A percentile compares a stretch with the other conserved stretches of the same genome.
Evolutionary conservation across 1,139 yeast species (phyloP).

Genomic region (Suzukiozyma palmioleophila): DNA sequence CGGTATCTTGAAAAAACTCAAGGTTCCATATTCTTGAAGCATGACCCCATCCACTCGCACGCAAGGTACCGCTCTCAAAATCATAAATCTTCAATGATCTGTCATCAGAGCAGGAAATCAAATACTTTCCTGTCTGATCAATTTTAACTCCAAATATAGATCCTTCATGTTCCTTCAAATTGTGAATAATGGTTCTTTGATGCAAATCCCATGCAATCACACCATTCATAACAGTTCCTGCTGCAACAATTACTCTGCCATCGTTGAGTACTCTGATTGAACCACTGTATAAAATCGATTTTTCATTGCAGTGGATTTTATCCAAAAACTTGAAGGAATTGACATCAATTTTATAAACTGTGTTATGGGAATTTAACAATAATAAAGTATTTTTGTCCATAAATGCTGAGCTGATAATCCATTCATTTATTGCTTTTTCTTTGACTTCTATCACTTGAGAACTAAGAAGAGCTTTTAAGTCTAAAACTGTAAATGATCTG

Average conservation of each 20-base stretch:
- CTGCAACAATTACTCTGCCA: conserved; percentile 56
- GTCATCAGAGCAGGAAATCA: conserved; percentile 89
- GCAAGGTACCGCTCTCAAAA: conserved; percentile 46
- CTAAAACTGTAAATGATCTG: conserved; percentile 54
- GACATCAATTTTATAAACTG: conserved; percentile 48
- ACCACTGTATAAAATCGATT: conserved; percentile 86
- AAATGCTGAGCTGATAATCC: conserved; percentile 68
- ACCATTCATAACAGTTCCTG: conserved; percentile 93
- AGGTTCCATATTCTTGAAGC: conserved; percentile 90
- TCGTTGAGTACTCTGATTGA: conserved; percentile 48
- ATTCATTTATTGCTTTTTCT: conserved; percentile 62
- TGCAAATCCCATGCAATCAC: conserved; percentile 69
- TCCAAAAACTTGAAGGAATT: conserved; percentile 23
- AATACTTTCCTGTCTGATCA: conserved; percentile 49
- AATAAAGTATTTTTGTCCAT: conserved; percentile 32
- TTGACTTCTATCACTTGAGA: conserved; percentile 8
- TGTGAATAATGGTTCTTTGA: conserved; percentile 44
- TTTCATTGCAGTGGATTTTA: conserved; percentile 57
- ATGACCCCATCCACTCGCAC: conserved; percentile 94
- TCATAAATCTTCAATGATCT: conserved; percentile 80
- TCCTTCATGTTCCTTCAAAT: conserved; percentile 77
- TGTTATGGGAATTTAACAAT: conserved; percentile 78
- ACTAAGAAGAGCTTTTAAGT: conserved; percentile 19
- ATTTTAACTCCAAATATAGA: conserved; percentile 80
- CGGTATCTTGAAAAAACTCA: conserved; percentile 44